These are phyloP conservation scores for Stachybotrys echinatus DNA, from an alignment of 2,329 filamentous ascomycete species.

Conservation along the genomic window DNA sequence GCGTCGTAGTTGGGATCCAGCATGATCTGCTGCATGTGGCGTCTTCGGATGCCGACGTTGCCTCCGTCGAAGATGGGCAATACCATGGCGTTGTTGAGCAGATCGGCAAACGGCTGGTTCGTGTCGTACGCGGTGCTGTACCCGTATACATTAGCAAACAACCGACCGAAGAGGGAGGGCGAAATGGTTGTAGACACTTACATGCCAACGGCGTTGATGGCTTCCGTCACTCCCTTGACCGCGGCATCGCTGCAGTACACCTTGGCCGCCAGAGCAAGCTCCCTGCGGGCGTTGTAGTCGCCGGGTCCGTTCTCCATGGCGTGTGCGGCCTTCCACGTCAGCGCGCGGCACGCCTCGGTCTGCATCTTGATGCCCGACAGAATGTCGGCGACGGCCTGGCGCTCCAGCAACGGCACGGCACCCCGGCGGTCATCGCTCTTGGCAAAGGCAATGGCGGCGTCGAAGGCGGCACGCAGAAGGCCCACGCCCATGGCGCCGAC, in stretches of 20 bases:
- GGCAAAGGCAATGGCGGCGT: conserved; percentile 43
- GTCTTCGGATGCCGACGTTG: conserved; percentile 1
- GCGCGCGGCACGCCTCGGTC: conserved; percentile 39
- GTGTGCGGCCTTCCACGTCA: conserved; percentile 48
- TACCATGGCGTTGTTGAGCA: conserved; percentile 2
- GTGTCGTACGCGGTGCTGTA: conserved; percentile 1
- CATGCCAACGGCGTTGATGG: conserved; percentile 48
- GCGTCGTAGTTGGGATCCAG: conserved; percentile 1
- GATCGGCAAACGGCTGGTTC: not conserved
- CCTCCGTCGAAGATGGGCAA: conserved; percentile 2
- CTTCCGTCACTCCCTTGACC: conserved; percentile 41
- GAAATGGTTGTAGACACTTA: conserved; percentile 10
- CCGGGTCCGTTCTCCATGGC: conserved; percentile 34
- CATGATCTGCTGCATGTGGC: conserved; percentile 2
- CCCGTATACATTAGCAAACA: not conserved
- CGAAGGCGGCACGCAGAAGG: conserved; percentile 48
- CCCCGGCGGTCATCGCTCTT: conserved; percentile 40
- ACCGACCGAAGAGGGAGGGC: not conserved
- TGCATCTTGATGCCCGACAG: conserved; percentile 47
- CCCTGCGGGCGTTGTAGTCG: conserved; percentile 31
- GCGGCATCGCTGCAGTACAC: conserved; percentile 44
- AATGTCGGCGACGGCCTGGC: conserved; percentile 46
- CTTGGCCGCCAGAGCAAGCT: conserved; percentile 44
- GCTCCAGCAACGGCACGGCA: conserved; percentile 35
- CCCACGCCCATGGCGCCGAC: conserved; percentile 51